phyloP scores from a whole-genome alignment of 345 rosid species.

The Aquilaria malaccensis region DNA sequence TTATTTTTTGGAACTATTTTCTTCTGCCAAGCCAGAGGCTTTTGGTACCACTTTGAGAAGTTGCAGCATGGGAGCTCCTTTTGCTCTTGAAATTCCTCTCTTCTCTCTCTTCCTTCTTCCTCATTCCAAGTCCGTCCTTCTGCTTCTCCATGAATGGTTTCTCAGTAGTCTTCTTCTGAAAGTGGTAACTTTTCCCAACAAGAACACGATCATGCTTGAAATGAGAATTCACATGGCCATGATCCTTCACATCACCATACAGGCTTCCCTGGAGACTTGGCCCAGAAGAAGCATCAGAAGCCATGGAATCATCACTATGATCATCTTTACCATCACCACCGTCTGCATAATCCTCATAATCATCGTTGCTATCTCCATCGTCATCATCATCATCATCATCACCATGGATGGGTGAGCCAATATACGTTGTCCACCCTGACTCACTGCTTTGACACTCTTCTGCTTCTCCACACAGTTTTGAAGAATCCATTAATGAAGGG shows the following conservation, averaged over 20 bases:
- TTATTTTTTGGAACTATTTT: slow-evolving; percentile 10
- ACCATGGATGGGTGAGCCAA: slow-evolving; percentile 36
- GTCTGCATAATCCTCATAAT: not conserved
- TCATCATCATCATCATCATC: slow-evolving; percentile 12
- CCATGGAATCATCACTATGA: slow-evolving; percentile 48
- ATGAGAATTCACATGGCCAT: slow-evolving; percentile 3
- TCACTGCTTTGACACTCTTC: slow-evolving; percentile 57
- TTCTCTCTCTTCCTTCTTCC: slow-evolving; percentile 15
- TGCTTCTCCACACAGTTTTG: slow-evolving; percentile 29
- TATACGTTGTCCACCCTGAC: slow-evolving; percentile 77
- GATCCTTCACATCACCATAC: not conserved
- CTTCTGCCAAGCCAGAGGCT: slow-evolving; percentile 24
- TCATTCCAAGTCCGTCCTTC: slow-evolving; percentile 7
- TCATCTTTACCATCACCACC: slow-evolving; percentile 6
- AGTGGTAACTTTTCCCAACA: slow-evolving; percentile 1
- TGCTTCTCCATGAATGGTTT: slow-evolving; percentile 10
- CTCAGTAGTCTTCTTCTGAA: slow-evolving; percentile 9
- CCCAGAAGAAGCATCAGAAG: slow-evolving; percentile 67
- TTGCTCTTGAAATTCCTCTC: slow-evolving; percentile 4
- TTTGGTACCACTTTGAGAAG: slow-evolving; percentile 24
- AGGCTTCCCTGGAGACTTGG: slow-evolving; percentile 28
- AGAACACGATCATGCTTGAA: slow-evolving; percentile 16
- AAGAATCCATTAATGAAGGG: slow-evolving; percentile 36
- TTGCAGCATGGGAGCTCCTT: slow-evolving; percentile 6
- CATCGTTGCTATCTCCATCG: slow-evolving; percentile 3